These are phyloP conservation scores for Populus simonii DNA, from an alignment of 345 rosid genomes.

Conservation along the genomic window DNA sequence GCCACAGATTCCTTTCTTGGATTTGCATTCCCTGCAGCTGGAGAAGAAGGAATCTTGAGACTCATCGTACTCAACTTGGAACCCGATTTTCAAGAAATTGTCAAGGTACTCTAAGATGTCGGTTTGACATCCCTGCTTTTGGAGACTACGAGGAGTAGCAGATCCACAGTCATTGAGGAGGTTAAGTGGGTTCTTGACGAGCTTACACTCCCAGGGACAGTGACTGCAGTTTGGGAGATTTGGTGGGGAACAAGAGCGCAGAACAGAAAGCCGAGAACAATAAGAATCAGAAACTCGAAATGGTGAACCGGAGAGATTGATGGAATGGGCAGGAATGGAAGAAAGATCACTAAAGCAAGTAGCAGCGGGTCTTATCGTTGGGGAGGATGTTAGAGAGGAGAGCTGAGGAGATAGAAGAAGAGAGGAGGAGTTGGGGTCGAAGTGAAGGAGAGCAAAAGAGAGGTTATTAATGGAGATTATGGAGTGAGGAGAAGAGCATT, in stretches of 20 bases:
- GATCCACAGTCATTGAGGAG: slow-evolving; percentile 61
- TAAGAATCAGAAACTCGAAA: slow-evolving; percentile 68
- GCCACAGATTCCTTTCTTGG: slow-evolving; percentile 62
- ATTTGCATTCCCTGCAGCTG: slow-evolving; percentile 49
- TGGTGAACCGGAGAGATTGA: slow-evolving; percentile 64
- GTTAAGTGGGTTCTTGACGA: slow-evolving; percentile 50
- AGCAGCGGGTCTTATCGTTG: neutral
- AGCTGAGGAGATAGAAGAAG: slow-evolving; percentile 49
- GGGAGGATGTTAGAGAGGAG: neutral
- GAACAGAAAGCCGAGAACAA: slow-evolving; percentile 67
- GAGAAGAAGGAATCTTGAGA: slow-evolving; percentile 61
- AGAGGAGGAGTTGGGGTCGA: slow-evolving; percentile 44
- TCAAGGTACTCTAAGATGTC: slow-evolving; percentile 54
- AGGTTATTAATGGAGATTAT: slow-evolving; percentile 57
- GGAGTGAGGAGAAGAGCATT: slow-evolving; percentile 63
- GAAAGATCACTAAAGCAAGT: slow-evolving; percentile 25
- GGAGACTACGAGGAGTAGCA: slow-evolving; percentile 35
- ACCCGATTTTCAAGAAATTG: slow-evolving; percentile 39
- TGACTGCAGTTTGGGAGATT: slow-evolving; percentile 55
- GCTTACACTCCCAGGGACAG: slow-evolving; percentile 60
- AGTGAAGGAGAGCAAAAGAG: slow-evolving; percentile 53
- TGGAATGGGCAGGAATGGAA: slow-evolving; percentile 39
- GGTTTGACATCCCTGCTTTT: slow-evolving; percentile 62
- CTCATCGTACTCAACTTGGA: slow-evolving; percentile 67
- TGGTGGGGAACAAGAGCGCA: slow-evolving; percentile 56